Conservation (phyloP, 345 rosid species). For the Adansonia digitata region DNA sequence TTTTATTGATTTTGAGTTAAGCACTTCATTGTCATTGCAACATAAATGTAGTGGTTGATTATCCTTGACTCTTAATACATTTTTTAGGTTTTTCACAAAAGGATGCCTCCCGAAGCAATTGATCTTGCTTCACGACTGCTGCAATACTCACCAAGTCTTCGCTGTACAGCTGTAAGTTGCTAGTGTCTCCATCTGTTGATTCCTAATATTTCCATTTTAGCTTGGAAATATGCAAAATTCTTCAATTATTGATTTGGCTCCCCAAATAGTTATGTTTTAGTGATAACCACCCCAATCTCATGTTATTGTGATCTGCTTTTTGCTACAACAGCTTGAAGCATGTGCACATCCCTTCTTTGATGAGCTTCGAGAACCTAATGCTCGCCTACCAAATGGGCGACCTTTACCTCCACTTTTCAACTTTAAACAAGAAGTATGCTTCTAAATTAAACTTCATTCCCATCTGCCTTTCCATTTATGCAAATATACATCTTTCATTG, state of each 20-base stretch:
- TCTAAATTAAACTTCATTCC: not conserved
- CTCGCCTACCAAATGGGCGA: slow-evolving; percentile 54
- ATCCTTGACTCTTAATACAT: not conserved
- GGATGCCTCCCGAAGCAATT: slow-evolving; percentile 88
- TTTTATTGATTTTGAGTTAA: not conserved
- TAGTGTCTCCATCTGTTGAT: not conserved
- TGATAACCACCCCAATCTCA: not conserved
- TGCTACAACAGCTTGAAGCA: slow-evolving; percentile 48
- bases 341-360: slow-evolving; percentile 68
- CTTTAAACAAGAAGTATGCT: slow-evolving; percentile 62
- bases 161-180: slow-evolving; percentile 75
- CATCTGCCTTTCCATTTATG: not conserved
- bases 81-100: slow-evolving; percentile 63
- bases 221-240: not conserved
- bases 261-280: not conserved
- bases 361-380: slow-evolving; percentile 57
- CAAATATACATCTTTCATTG: not conserved
- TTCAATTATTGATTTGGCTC: not conserved
- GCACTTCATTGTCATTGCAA: not conserved
- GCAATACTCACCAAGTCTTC: slow-evolving; percentile 83
- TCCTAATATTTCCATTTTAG: not conserved
- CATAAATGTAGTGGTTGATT: not conserved
- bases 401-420: slow-evolving; percentile 59
- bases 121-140: slow-evolving; percentile 78
- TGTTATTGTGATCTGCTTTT: not conserved